Evolutionary conservation across 768 basidiomycete genomes (phyloP).

Genomic region (Epithele typhae): DNA sequence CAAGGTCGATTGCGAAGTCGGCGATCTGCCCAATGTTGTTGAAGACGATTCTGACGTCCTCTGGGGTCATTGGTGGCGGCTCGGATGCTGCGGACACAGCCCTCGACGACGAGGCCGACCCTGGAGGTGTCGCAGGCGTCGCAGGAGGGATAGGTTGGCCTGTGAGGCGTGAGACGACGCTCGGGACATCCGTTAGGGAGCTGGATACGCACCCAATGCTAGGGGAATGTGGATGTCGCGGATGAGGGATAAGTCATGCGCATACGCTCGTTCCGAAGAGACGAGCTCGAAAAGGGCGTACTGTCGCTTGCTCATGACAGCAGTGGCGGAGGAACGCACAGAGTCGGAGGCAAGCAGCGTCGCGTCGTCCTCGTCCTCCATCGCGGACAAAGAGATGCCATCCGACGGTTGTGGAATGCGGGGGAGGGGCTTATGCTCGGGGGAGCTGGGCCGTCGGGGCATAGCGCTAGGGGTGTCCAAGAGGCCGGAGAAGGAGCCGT

Average conservation of each 20-base stretch:
- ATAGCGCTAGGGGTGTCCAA: constrained; percentile 15
- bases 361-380: constrained; percentile 13
- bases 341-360: constrained; percentile 8
- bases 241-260: constrained; percentile 77
- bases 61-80: constrained; percentile 63
- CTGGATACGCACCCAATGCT: constrained; percentile 55
- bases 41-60: constrained; percentile 72
- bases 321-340: constrained; percentile 11
- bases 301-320: constrained; percentile 56
- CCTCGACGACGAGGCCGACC: constrained; percentile 46
- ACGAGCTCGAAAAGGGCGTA: constrained; percentile 78
- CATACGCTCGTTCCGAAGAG: constrained; percentile 76
- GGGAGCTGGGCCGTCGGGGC: constrained; percentile 21
- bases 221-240: constrained; percentile 75
- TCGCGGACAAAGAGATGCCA: constrained; percentile 8
- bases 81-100: constrained; percentile 50
- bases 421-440: constrained; percentile 29
- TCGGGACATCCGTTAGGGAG: constrained; percentile 5
- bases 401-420: constrained; percentile 23
- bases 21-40: constrained; percentile 75
- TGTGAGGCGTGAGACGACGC: constrained; percentile 15
- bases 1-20: constrained; percentile 61
- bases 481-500: constrained; percentile 23
- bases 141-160: constrained; percentile 40
- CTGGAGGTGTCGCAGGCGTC: constrained; percentile 31